phyloP scores from a whole-genome alignment of 306 rosid species.

The Rosa multiflora region DNA sequence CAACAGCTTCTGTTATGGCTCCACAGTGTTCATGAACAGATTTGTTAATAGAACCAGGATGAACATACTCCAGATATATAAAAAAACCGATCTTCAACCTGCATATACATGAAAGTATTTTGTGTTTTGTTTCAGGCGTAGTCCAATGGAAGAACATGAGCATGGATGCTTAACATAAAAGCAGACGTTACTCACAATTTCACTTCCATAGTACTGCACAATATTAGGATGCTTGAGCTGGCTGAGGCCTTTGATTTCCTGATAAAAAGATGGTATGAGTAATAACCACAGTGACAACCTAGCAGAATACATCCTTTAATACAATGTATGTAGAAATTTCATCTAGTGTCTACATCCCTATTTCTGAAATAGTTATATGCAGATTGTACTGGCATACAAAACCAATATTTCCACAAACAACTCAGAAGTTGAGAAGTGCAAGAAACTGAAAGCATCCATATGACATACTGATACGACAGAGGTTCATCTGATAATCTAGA shows the following conservation, averaged over 20 bases:
- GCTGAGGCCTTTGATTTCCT: slow-evolving; percentile 95
- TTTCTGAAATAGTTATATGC: not conserved
- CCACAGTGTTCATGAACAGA: slow-evolving; percentile 93
- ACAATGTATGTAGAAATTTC: not conserved
- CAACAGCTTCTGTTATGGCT: slow-evolving; percentile 92
- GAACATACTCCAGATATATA: slow-evolving; percentile 87
- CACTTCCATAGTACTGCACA: slow-evolving; percentile 94
- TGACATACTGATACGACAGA: not conserved
- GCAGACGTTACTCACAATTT: slow-evolving; percentile 63
- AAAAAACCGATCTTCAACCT: slow-evolving; percentile 77
- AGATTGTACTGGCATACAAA: not conserved
- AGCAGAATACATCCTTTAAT: slow-evolving; percentile 2
- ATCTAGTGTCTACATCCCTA: not conserved
- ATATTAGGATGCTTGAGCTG: slow-evolving; percentile 85
- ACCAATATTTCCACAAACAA: not conserved
- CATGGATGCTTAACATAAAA: slow-evolving; percentile 25
- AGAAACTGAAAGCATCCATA: not conserved
- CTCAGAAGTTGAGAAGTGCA: not conserved
- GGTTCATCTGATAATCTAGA: not conserved
- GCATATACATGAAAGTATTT: slow-evolving; percentile 30
- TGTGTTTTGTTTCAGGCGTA: slow-evolving; percentile 5
- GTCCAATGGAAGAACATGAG: slow-evolving; percentile 12
- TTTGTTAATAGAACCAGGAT: slow-evolving; percentile 93
- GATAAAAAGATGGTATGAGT: slow-evolving; percentile 23
- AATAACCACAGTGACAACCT: slow-evolving; percentile 18